Conservation (phyloP, 2,329 filamentous ascomycete genomes). For the Lasiodiplodia gonubiensis region DNA sequence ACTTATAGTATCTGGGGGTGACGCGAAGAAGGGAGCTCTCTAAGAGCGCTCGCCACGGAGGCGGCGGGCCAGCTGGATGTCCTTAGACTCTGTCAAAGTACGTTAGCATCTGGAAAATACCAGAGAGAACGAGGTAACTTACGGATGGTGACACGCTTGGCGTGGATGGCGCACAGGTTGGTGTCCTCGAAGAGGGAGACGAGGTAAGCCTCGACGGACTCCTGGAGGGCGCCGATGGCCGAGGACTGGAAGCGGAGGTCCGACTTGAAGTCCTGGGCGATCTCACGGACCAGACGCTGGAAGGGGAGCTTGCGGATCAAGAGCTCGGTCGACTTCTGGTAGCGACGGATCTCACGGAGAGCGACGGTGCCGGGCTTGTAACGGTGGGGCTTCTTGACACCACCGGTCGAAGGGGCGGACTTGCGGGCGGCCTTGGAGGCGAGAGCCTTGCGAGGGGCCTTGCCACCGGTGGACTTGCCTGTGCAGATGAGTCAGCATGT, state of each 20-base stretch:
- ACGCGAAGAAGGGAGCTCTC: constrained; percentile 29
- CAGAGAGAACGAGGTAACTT: constrained; percentile 32
- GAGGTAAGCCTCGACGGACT: constrained; percentile 94
- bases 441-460: constrained; percentile 89
- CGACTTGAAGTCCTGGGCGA: constrained; percentile 67
- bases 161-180: constrained; percentile 95
- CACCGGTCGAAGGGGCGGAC: constrained; percentile 92
- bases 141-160: constrained; percentile 88
- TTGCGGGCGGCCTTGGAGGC: constrained; percentile 99
- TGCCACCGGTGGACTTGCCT: constrained; percentile 78
- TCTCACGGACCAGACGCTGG: constrained; percentile 78
- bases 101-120: constrained; percentile 35
- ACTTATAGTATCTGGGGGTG: constrained; percentile 25
- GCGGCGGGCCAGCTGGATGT: constrained; percentile 84
- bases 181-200: constrained; percentile 96
- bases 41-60: constrained; percentile 62
- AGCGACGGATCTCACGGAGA: constrained; percentile 87
- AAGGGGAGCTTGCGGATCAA: constrained; percentile 82
- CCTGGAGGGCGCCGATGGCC: constrained; percentile 89
- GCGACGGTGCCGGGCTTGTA: constrained; percentile 77
- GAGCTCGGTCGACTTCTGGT: constrained; percentile 88
- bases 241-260: constrained; percentile 95
- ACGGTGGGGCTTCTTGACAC: constrained; percentile 63
- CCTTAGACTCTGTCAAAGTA: constrained; percentile 75
- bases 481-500: constrained; percentile 44